Evolutionary conservation across 345 rosid species (phyloP), one percentile per base, ranked within the genome.

Genomic region (Citrus hindsii): DNA sequence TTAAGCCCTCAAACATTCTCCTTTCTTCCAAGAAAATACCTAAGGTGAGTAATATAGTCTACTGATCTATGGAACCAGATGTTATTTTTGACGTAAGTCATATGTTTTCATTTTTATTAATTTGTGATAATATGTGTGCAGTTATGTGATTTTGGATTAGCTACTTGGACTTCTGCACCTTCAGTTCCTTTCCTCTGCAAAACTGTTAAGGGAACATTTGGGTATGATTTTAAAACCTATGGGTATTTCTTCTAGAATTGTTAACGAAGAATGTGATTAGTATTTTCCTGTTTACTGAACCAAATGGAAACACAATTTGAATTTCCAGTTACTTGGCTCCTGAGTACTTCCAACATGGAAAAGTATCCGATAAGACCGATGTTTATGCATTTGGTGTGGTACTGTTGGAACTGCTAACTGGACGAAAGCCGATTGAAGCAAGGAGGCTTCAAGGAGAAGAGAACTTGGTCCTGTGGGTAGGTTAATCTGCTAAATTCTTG

Each of bases 121-220:
- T 8, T 55, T 56, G 53, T 48, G 46, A 77, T 25, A 48, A 18
- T 67, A 73, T 74, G 59, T 22, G 69, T 86, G 70, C 87, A 95
- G 99, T 78, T 95, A 80, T 95, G 99, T 85, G 98, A 95, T 85
- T 95, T 95, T 73, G 97, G 99, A 69, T 85, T 95, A 62, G 99
- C 98, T 37, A 87, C 97, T 48, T 95, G 99, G 99, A 95, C 97
- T 64, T 86, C 97, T 63, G 94, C 97, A 40, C 98, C 98, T 28
- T 95, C 96, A 0, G 89, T 89, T 79, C 96, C 92, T 70, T 91
- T 95, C 83, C 97, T 93, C 28, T 95, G 99, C 89, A 93, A 92
- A 83, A 90, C 95, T n/a, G 98, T 95, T 48, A 95, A 95, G 88
- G 99, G 99, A 79, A 95, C 99, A 61, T 95, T 95, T 79, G 98